phyloP scores from a whole-genome alignment of 1,284 basidiomycete genomes.

The Ceratorhiza oryzae-sativae region DNA sequence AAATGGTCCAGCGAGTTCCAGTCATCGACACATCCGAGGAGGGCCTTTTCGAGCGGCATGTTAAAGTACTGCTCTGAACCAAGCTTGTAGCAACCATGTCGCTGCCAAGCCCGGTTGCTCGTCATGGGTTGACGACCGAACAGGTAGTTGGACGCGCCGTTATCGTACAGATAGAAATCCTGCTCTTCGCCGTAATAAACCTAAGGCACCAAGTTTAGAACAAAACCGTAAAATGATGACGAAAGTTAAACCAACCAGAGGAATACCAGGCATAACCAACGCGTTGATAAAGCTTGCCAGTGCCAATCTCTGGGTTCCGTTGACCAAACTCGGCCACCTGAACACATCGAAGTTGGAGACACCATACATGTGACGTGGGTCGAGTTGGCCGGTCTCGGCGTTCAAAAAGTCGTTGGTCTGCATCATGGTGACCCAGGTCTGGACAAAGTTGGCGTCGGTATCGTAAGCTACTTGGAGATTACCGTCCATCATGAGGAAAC shows the following conservation, averaged over 20 bases:
- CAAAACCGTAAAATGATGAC: not conserved
- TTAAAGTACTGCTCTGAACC: slow-evolving; percentile 91
- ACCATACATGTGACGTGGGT: slow-evolving; percentile 88
- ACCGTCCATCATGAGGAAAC: slow-evolving; percentile 92
- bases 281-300: slow-evolving; percentile 79
- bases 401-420: slow-evolving; percentile 87
- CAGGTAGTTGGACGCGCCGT: slow-evolving; percentile 84
- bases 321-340: slow-evolving; percentile 86
- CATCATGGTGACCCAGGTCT: slow-evolving; percentile 89
- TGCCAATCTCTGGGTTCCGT: slow-evolving; percentile 77
- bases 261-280: slow-evolving; percentile 85
- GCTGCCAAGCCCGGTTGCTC: slow-evolving; percentile 83
- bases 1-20: slow-evolving; percentile 93
- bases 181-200: slow-evolving; percentile 90
- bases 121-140: slow-evolving; percentile 92
- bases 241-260: slow-evolving; percentile 61
- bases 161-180: slow-evolving; percentile 83
- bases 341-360: slow-evolving; percentile 92
- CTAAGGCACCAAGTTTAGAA: slow-evolving; percentile 51
- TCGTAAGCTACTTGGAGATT: slow-evolving; percentile 89
- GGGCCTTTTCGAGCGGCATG: slow-evolving; percentile 78
- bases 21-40: slow-evolving; percentile 83
- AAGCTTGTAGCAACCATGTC: slow-evolving; percentile 87
- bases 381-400: slow-evolving; percentile 66
- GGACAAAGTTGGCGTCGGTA: slow-evolving; percentile 73